Conservation (phyloP, 768 basidiomycete genomes). For the Bullera alba region DNA sequence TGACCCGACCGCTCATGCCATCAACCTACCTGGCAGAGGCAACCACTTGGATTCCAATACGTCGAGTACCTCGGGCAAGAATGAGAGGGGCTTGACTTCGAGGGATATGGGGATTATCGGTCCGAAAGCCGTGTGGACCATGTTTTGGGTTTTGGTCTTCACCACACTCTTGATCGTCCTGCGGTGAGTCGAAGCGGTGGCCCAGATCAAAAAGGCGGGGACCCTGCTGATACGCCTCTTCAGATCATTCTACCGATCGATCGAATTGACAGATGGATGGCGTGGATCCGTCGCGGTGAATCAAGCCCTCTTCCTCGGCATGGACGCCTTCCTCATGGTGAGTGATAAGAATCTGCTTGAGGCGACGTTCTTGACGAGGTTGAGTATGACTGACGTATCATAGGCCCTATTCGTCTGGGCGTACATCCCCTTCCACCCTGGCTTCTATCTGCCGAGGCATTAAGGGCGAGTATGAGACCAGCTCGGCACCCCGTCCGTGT, state of each 20-base stretch:
- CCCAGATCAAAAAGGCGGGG: no score
- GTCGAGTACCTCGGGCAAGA: no score
- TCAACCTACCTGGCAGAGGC: background rate
- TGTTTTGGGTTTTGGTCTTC: background rate
- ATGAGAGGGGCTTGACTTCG: background rate
- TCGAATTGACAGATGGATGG: constrained; percentile 53
- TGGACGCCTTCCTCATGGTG: constrained; percentile 40
- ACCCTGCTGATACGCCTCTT: background rate
- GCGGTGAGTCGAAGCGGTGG: constrained; percentile 46
- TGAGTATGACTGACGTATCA: no score
- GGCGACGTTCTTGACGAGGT: no score
- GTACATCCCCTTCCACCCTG: no score
- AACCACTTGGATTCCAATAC: no score
- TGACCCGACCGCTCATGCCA: background rate
- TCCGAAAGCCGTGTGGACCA: background rate
- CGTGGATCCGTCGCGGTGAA: constrained; percentile 52
- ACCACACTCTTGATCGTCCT: constrained; percentile 51
- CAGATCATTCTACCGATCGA: constrained; percentile 52
- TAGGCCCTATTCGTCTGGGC: no score
- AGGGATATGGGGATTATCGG: background rate
- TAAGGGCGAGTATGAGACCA: no score
- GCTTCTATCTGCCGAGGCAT: no score
- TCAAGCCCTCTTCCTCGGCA: constrained; percentile 42
- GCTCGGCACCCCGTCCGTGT: no score
- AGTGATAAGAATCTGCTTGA: no score